Evolutionary conservation across 139 green algal species (phyloP).

Genomic region (Coelastrella sp.): DNA sequence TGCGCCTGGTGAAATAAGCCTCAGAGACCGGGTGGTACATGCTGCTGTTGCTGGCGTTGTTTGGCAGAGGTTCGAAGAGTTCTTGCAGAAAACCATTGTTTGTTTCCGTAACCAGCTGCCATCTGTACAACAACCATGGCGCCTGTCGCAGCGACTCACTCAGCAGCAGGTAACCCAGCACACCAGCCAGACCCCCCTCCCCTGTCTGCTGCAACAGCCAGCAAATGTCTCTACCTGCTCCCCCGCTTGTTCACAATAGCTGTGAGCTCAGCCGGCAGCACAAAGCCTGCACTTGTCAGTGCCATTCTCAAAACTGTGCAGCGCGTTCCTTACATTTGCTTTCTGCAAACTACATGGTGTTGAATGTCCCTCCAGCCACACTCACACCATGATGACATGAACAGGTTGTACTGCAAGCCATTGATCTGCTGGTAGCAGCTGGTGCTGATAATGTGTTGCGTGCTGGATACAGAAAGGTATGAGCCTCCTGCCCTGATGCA

Average conservation of each 20-base stretch:
- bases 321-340: neutral
- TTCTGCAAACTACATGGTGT: neutral
- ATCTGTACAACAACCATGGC: constrained; percentile 14
- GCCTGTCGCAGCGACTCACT: constrained; percentile 42
- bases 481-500: neutral
- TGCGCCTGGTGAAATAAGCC: neutral
- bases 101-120: neutral
- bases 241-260: neutral
- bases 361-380: neutral
- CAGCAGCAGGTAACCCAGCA: constrained; percentile 36
- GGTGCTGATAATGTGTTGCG: constrained; percentile 68
- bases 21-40: neutral
- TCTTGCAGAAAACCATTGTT: constrained; percentile 38
- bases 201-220: too few relatives aligned
- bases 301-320: neutral
- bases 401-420: constrained; percentile 69
- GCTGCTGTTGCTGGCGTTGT: neutral
- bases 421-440: constrained; percentile 65
- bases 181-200: neutral
- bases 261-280: neutral
- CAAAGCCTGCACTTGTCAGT: neutral
- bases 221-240: too few relatives aligned
- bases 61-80: neutral
- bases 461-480: constrained; percentile 66
- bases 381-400: neutral